phyloP scores from a whole-genome alignment of 371 early-diverging fungal genomes.

The Lichtheimia ornata region DNA sequence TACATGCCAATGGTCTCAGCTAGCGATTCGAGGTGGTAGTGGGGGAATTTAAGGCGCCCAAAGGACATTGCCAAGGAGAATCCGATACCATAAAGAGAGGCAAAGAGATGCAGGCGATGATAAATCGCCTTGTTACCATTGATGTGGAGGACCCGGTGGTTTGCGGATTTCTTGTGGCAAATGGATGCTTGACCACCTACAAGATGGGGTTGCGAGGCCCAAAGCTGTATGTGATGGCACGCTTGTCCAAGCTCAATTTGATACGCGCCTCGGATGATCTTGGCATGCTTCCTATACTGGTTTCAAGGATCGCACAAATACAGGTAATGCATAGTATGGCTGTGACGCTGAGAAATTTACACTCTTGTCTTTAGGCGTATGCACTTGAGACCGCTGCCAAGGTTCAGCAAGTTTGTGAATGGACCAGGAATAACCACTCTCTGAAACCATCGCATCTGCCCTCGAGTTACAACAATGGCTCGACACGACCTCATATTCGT shows the following conservation, averaged over 20 bases:
- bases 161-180: slow-evolving; percentile 13
- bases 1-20: too few relatives aligned
- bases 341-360: too few relatives aligned
- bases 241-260: neutral
- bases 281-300: neutral
- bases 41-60: slow-evolving; percentile 10
- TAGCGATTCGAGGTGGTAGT: slow-evolving; percentile 5
- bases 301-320: neutral
- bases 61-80: neutral
- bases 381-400: too few relatives aligned
- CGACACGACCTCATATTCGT: too few relatives aligned
- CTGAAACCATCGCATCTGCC: too few relatives aligned
- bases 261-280: neutral
- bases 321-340: neutral
- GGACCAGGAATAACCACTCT: too few relatives aligned
- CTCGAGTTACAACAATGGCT: too few relatives aligned
- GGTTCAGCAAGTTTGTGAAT: too few relatives aligned
- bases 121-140: slow-evolving; percentile 12
- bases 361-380: too few relatives aligned
- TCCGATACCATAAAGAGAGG: neutral
- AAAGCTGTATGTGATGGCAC: slow-evolving; percentile 14
- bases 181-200: slow-evolving; percentile 1
- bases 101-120: slow-evolving; percentile 20
- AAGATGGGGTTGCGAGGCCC: slow-evolving; percentile 9
- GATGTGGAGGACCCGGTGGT: slow-evolving; percentile 10